Evolutionary conservation across 1,284 basidiomycete genomes (phyloP).

Genomic region (Cutaneotrichosporon cavernicola): DNA sequence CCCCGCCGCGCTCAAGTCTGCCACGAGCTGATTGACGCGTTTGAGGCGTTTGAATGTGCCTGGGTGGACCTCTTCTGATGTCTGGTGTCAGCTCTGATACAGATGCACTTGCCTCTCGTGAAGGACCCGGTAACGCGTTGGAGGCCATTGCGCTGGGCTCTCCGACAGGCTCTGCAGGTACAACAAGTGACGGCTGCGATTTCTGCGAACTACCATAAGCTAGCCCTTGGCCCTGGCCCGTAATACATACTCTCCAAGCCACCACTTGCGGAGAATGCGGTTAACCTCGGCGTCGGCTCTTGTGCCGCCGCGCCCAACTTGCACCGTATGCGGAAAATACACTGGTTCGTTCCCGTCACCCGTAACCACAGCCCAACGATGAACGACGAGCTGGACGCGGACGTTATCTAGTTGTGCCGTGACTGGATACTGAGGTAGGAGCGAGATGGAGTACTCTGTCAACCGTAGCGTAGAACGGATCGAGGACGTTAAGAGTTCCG

Average conservation of each 20-base stretch:
- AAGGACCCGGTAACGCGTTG: neutral
- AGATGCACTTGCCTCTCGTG: neutral
- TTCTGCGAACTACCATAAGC: constrained; percentile 3
- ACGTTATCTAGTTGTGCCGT: constrained; percentile 19
- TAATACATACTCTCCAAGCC: constrained; percentile 32
- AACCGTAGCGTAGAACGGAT: constrained; percentile 33
- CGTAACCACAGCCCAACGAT: constrained; percentile 29
- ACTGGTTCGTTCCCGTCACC: constrained; percentile 33
- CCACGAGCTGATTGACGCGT: constrained; percentile 17
- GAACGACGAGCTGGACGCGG: constrained; percentile 28
- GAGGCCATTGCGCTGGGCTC: neutral
- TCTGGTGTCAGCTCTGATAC: neutral
- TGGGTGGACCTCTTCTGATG: neutral
- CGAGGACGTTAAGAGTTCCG: constrained; percentile 31
- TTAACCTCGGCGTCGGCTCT: constrained; percentile 22
- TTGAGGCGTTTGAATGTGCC: constrained; percentile 2
- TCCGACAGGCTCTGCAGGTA: neutral
- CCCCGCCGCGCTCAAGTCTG: constrained; percentile 23
- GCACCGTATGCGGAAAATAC: constrained; percentile 20
- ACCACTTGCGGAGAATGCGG: constrained; percentile 40
- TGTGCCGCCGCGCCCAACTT: constrained; percentile 22
- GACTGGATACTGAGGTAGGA: neutral
- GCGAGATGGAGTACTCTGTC: constrained; percentile 22
- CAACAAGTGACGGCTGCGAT: neutral
- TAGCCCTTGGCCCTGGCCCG: no score